Evolutionary conservation across 2,329 filamentous ascomycete genomes (phyloP), one percentile per base, ranked within the genome.

Genomic region (Cordyceps cateniannulata): DNA sequence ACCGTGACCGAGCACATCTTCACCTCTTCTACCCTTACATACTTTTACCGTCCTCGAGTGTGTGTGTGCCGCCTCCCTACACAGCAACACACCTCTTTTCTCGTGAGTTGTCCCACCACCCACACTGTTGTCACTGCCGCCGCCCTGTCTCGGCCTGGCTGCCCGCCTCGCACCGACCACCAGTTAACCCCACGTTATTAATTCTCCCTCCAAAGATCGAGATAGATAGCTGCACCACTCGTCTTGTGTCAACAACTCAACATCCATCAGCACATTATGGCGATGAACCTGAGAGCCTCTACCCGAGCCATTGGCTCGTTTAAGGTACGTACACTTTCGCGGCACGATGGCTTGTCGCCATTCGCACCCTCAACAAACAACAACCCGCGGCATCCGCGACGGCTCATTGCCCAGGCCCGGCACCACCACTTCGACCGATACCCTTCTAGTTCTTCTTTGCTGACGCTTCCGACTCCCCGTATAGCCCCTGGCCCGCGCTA

Each of bases 221-320:
- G 59, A 61, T 56, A 48, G 59, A 61, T 56, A 47, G 7, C 18
- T 47, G 27, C 49, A 59, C 9, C 48, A 32, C 20, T 42, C 53
- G 12, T 32, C 47, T 27, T 22, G 22, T 47, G 6, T n/a, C 27
- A 51, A 50, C 38, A 45, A 52, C 47, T 1, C n/a, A 44, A 4
- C 22, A 53, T 50, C 59, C 40, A 42, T 66, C 25, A 44, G 20
- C 57, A 59, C 48, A 73, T 69, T 63, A 90, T 90, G 87, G 83
- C 86, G 59, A 77, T 89, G 73, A 86, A 83, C 68, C 74, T 87
- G 62, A 81, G 84, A 73, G 78, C 80, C 66, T 84, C 86, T 60
- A 79, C 84, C 48, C 80, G 83, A 75, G 86, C 85, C 68, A 74
- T 90, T 66, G 80, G 84, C 73, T 83, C 82, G 67, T 73, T 88